These are phyloP conservation scores for Tetrahymena borealis DNA, from an alignment of 73 alveolate genomes.

Conservation along the genomic window DNA sequence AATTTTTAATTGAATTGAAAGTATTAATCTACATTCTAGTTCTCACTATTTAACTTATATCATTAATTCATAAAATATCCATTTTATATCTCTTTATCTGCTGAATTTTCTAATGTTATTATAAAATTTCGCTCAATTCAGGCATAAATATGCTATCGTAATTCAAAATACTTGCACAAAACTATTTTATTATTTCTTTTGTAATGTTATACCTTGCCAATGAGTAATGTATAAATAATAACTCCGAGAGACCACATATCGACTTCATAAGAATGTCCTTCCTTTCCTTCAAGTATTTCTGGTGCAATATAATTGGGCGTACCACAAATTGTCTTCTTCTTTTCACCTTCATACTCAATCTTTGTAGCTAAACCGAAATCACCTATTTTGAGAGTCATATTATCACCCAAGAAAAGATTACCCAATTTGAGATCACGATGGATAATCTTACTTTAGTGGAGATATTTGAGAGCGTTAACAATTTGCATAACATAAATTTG, in stretches of 20 bases:
- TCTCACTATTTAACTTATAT: too few relatives aligned
- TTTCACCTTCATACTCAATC: slow-evolving; percentile 81
- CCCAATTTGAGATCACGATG: slow-evolving; percentile 86
- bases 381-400: slow-evolving; percentile 69
- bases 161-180: background rate
- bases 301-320: slow-evolving; percentile 90
- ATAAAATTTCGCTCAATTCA: too few relatives aligned
- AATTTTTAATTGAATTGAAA: too few relatives aligned
- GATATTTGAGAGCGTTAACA: slow-evolving; percentile 58
- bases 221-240: slow-evolving; percentile 55
- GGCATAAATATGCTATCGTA: too few relatives aligned
- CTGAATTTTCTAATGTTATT: too few relatives aligned
- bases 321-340: slow-evolving; percentile 76
- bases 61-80: too few relatives aligned
- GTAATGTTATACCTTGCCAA: slow-evolving; percentile 41
- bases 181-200: too few relatives aligned
- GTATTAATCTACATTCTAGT: too few relatives aligned
- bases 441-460: slow-evolving; percentile 60
- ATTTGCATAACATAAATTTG: slow-evolving; percentile 57
- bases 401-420: slow-evolving; percentile 65
- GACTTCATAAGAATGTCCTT: slow-evolving; percentile 76
- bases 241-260: slow-evolving; percentile 77
- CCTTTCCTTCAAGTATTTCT: slow-evolving; percentile 73
- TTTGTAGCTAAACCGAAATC: slow-evolving; percentile 83
- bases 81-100: too few relatives aligned